Base-by-base conservation (phyloP, 169 alveolate species). In the Plasmodium ovale region DNA sequence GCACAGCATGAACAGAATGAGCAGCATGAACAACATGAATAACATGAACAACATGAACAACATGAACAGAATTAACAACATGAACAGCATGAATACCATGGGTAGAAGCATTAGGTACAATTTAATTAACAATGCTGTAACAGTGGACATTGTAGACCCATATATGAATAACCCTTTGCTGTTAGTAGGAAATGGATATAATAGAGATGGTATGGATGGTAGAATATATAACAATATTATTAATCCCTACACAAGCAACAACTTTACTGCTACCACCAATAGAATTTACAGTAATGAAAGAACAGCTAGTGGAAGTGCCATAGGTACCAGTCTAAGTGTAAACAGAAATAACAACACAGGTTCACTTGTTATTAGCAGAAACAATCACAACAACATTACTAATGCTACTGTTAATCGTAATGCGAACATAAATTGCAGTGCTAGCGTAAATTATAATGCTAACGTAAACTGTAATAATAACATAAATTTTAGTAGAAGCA, bases 111-210 rank as follows among this genome's bases (percentile, higher is more conserved):
- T 37, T 33, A 33, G 65, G 31, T 23, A 14, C 1, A 73, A 59
- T 73, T 53, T 58, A 73, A 31, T 42, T 56, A 73, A 58, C 59
- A 73, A 58, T 60, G 42, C 62, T 9, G 65, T 12, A 27, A 21
- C 51, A 33, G 2, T 10, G 1, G 54, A 47, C 42, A 60, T 33
- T 73, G 16, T 37, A 9, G 49, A 56, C 33, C 65, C 71, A 7
- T 14, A 35, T 29, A 31, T 42, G 23, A 35, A 27, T 16, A 56
- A 72, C 54, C 49, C 47, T 33, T 29, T 54, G 21, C 44, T 72
- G 3, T 33, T 72, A 16, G 33, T 72, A 25, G 27, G 37, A 58
- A 58, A 60, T 59, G 27, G 74, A 59, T 21, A 74, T 16, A 59
- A 59, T 35, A 19, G 65, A 29, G 42, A 60, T 12, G 9, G 21